Evolutionary conservation across 495 filamentous ascomycete genomes (phyloP).

Genomic region (Aspergillus saccharolyticus): DNA sequence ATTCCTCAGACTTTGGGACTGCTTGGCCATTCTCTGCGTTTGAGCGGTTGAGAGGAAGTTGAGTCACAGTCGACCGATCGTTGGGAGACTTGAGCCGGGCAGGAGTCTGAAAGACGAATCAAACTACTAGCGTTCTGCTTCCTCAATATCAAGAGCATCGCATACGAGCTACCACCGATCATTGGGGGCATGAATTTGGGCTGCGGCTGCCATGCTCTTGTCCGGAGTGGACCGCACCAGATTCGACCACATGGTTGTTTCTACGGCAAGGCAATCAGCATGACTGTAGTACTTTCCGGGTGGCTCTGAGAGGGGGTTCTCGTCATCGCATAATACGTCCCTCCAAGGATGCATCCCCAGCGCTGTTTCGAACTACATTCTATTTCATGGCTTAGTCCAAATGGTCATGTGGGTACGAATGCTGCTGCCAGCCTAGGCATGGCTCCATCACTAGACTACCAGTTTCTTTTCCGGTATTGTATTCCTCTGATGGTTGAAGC

Average conservation of each 20-base stretch:
- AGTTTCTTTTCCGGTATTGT: background rate
- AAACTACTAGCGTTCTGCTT: constrained; percentile 16
- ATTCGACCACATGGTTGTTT: constrained; percentile 5
- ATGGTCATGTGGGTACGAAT: constrained; percentile 37
- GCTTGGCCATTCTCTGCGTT: constrained; percentile 5
- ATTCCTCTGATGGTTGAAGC: background rate
- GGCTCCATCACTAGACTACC: background rate
- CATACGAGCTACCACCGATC: constrained; percentile 7
- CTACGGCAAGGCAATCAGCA: background rate
- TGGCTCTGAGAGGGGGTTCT: background rate
- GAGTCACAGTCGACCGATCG: constrained; percentile 23
- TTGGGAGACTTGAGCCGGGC: constrained; percentile 6
- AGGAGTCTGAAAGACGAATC: constrained; percentile 10
- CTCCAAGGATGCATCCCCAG: background rate
- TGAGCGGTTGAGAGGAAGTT: constrained; percentile 7
- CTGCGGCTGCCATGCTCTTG: constrained; percentile 13
- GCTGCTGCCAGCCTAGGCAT: background rate
- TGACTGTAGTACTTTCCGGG: background rate
- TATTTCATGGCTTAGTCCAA: constrained; percentile 56
- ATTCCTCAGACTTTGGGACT: background rate
- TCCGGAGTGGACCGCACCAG: constrained; percentile 15
- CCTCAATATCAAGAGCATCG: constrained; percentile 12
- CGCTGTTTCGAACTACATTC: constrained; percentile 53
- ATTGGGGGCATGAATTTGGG: constrained; percentile 10
- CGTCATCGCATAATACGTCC: constrained; percentile 17